Evolutionary conservation across 805 yeast species (phyloP).

Genomic region (Kodamaea sagamina): DNA sequence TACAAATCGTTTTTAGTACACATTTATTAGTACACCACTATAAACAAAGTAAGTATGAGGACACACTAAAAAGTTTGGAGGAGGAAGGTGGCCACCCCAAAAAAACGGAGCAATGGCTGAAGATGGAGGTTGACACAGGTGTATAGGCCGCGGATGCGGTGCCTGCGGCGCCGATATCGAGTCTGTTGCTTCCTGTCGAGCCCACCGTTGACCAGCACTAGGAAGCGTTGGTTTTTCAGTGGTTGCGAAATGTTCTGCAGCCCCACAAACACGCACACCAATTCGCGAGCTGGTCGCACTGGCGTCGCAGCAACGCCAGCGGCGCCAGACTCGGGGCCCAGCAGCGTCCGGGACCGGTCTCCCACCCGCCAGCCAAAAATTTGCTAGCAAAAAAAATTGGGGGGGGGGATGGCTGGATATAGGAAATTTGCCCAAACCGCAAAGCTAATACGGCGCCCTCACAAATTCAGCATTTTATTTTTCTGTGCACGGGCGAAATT

Average conservation of each 20-base stretch:
- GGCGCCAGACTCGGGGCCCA: background rate
- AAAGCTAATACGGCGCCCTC: constrained; percentile 6
- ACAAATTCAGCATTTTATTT: constrained; percentile 4
- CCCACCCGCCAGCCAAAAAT: background rate
- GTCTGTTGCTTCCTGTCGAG: background rate
- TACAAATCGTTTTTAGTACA: constrained; percentile 13
- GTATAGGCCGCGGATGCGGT: background rate
- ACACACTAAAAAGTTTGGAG: constrained; percentile 2
- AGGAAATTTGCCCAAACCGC: constrained; percentile 11
- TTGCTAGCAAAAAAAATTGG: constrained; percentile 8
- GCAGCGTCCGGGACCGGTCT: background rate
- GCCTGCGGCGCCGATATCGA: background rate
- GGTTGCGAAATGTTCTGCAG: constrained; percentile 11
- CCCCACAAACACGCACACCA: constrained; percentile 7
- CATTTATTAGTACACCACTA: constrained; percentile 11
- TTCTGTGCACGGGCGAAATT: background rate
- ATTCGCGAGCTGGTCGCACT: background rate
- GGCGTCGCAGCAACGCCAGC: background rate
- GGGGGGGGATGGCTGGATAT: constrained; percentile 13
- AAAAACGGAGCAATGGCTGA: background rate
- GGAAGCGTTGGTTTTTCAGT: constrained; percentile 4
- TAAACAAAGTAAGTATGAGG: constrained; percentile 11
- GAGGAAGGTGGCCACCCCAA: constrained; percentile 6
- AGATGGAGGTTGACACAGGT: constrained; percentile 1
- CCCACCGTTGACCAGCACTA: background rate